These are phyloP conservation scores for Gaertneriomyces semiglobifer DNA, from an alignment of 192 early-diverging fungal species.

Conservation along the genomic window DNA sequence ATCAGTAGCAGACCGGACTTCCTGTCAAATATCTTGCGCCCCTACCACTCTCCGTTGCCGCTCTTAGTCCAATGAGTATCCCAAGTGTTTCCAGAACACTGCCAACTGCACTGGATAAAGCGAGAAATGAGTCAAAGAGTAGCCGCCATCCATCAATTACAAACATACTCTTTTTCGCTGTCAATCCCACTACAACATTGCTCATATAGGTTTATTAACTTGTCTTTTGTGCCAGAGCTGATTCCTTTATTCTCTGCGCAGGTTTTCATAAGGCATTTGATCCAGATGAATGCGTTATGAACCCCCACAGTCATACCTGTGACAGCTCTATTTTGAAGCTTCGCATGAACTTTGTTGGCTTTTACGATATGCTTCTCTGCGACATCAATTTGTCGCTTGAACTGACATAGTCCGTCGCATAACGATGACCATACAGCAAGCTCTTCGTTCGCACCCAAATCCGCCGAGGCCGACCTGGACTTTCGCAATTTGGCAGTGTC, in stretches of 20 bases:
- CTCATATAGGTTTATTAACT: slow-evolving; percentile 4
- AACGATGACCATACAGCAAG: slow-evolving; percentile 22
- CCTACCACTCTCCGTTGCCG: slow-evolving; percentile 29
- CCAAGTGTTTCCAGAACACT: slow-evolving; percentile 7
- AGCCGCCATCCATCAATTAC: background rate
- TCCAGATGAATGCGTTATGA: background rate
- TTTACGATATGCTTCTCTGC: slow-evolving; percentile 10
- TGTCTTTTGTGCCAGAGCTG: background rate
- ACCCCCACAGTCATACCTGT: background rate
- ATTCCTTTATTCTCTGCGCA: background rate
- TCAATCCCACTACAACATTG: background rate
- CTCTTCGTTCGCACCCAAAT: slow-evolving; percentile 26
- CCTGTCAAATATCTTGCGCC: background rate
- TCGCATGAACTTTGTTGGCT: slow-evolving; percentile 14
- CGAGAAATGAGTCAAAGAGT: background rate
- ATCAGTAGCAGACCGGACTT: background rate
- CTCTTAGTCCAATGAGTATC: slow-evolving; percentile 17
- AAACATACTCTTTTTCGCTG: background rate
- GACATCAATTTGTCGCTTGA: background rate
- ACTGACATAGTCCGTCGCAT: slow-evolving; percentile 16
- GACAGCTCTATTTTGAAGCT: background rate
- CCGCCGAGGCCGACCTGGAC: slow-evolving; percentile 19
- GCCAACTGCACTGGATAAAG: background rate
- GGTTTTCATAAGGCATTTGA: background rate
- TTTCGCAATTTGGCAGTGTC: slow-evolving; percentile 10